Evolutionary conservation across 208 protist genomes (phyloP), one percentile per base, ranked within the genome.

Genomic region (Novymonas esmeraldas): DNA sequence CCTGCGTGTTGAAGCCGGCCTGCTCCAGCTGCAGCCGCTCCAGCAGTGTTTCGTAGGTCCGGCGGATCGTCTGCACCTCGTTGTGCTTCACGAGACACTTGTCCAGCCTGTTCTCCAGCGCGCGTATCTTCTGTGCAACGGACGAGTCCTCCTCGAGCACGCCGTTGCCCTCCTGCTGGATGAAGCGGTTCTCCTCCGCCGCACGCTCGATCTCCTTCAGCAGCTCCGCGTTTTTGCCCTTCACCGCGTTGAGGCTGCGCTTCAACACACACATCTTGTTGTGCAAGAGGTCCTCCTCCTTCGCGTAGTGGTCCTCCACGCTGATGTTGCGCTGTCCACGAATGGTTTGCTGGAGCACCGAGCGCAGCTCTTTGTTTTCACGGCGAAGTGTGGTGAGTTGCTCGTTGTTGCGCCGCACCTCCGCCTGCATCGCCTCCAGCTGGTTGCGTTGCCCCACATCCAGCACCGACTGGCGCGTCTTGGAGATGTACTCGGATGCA

Each of bases 51-150:
- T 98, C 92, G 79, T 98, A 99, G 16, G 97, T 98, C 51, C 92
- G 94, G 18, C 88, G 82, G 52, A 99, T 98, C 44, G 86, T 85
- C 68, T 91, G 88, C 10, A 97, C 94, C 67, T 99, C 97, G 72
- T 98, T 98, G 89, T 97, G 96, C 83, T 98, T 99, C 57, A 99
- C 97, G 28, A 98, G 92, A 28, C 95, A 97, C 84, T 98, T 99
- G 76, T 99, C 97, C 0, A 99, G 87, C 10, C 95, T 77, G 70
- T 98, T 98, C 75, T 99, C 96, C 6, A 99, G 84, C 4, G 81
- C 85, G 33, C 95, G 87, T 26, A 99, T 98, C 48, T 97, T 93
- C 57, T 95, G 84, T 6, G 88, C 86, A n/a, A 96, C 42, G n/a
- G 92, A 67, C 28, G 79, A 90, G 63, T 80, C 82, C 45, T 94